Evolutionary conservation across 202 grass and related monocot species (phyloP).

Genomic region (Dendrocalamus latiflorus): DNA sequence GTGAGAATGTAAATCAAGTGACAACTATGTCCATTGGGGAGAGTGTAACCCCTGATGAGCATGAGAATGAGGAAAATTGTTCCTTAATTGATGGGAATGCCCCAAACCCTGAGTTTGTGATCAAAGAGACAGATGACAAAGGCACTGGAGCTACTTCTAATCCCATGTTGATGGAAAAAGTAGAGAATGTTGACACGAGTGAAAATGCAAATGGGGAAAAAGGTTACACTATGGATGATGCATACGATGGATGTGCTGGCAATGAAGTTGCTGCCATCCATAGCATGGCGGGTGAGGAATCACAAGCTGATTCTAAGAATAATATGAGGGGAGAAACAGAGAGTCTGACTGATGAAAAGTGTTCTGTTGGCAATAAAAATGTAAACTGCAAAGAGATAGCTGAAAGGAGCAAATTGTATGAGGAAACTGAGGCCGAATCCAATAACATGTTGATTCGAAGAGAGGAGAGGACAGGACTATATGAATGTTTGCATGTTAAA

Average conservation of each 20-base stretch:
- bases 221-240: not conserved
- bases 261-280: not conserved
- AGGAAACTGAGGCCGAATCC: conserved; percentile 5
- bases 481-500: conserved; percentile 15
- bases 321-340: not conserved
- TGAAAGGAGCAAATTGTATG: conserved; percentile 12
- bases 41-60: not conserved
- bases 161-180: not conserved
- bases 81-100: not conserved
- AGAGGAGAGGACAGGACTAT: not conserved
- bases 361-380: not conserved
- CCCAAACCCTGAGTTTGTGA: not conserved
- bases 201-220: not conserved
- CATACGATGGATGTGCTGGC: not conserved
- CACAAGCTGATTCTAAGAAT: not conserved
- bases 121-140: conserved; percentile 9
- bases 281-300: not conserved
- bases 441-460: not conserved
- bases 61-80: not conserved
- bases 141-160: not conserved
- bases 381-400: not conserved
- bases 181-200: not conserved
- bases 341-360: not conserved
- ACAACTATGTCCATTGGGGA: not conserved
- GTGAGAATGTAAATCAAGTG: not conserved